Conservation (phyloP, 208 protist genomes). For the Crithidia sp. region DNA sequence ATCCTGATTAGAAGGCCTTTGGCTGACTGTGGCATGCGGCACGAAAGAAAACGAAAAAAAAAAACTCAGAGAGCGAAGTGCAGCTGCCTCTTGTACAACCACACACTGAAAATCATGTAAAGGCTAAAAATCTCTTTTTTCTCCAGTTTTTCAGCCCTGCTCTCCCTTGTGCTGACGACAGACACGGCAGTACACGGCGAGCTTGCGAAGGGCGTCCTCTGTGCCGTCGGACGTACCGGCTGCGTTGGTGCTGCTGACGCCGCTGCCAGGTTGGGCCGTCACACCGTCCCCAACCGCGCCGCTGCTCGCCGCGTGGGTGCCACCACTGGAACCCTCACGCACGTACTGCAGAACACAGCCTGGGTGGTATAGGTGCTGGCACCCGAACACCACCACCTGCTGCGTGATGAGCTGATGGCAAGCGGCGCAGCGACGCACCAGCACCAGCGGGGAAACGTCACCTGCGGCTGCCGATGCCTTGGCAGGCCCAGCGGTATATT, state of each 20-base stretch:
- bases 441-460: background rate
- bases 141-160: background rate
- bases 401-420: slow-evolving; percentile 23
- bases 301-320: too few species aligned
- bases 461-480: background rate
- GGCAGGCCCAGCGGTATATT: background rate
- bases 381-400: slow-evolving; percentile 60
- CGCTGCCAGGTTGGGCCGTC: too few species aligned
- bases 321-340: background rate
- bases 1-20: too few species aligned
- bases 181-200: slow-evolving; percentile 22
- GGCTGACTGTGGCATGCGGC: background rate
- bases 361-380: slow-evolving; percentile 67
- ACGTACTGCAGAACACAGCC: slow-evolving; percentile 59
- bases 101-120: too few species aligned
- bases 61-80: background rate
- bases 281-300: too few species aligned
- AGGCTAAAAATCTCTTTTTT: too few species aligned
- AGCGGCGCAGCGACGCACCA: slow-evolving; percentile 17
- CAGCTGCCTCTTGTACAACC: too few species aligned
- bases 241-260: background rate
- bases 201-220: slow-evolving; percentile 22
- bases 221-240: background rate
- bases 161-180: slow-evolving; percentile 26
- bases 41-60: slow-evolving; percentile 12